Evolutionary conservation across 331 rosid genomes (phyloP).

Genomic region (Phaseolus coccineus): DNA sequence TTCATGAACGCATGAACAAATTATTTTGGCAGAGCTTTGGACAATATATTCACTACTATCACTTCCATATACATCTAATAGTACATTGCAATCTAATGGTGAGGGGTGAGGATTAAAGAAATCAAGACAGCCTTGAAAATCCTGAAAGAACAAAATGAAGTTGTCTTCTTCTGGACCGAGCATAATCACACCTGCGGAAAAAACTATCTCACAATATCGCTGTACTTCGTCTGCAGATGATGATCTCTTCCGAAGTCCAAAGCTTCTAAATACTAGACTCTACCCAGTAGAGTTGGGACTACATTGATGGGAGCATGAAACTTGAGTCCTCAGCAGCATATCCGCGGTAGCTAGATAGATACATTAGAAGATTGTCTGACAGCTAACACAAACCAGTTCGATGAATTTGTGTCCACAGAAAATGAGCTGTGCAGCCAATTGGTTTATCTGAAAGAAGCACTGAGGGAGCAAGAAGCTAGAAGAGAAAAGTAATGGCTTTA

Average conservation of each 20-base stretch:
- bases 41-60: neutral
- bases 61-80: neutral
- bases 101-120: neutral
- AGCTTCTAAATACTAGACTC: conserved; percentile 26
- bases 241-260: conserved; percentile 30
- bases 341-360: neutral
- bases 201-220: conserved; percentile 35
- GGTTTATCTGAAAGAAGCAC: conserved; percentile 31
- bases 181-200: conserved; percentile 1
- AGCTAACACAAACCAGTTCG: conserved; percentile 21
- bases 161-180: neutral
- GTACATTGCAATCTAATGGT: neutral
- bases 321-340: conserved; percentile 13
- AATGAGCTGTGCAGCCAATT: conserved; percentile 39
- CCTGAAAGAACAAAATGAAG: neutral
- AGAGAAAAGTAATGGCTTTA: neutral
- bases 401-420: conserved; percentile 28
- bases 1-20: neutral
- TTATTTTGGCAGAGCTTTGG: neutral
- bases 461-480: conserved; percentile 6
- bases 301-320: conserved; percentile 42
- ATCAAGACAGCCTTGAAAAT: neutral
- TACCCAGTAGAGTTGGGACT: neutral
- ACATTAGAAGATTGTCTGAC: neutral
- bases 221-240: conserved; percentile 14